Conservation (phyloP, 2,329 filamentous ascomycete genomes). For the Cladosporium sp. region DNA sequence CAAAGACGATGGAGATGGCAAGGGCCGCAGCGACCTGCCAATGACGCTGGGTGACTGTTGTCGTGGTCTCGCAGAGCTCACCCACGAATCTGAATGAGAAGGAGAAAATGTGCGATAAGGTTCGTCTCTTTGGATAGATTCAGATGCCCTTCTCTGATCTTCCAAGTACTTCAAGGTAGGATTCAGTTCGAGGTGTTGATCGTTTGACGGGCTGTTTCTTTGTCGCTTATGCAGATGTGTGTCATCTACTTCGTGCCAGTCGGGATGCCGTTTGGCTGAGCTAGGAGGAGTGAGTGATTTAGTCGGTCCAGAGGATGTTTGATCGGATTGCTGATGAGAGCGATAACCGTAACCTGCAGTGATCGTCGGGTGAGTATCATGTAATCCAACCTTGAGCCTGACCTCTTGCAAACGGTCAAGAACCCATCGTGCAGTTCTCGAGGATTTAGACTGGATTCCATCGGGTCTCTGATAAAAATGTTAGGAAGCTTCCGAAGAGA, state of each 20-base stretch:
- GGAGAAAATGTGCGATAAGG: conserved; percentile 18
- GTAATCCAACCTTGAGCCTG: conserved; percentile 16
- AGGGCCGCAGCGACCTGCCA: conserved; percentile 13
- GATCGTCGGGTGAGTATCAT: conserved; percentile 13
- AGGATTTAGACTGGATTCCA: conserved; percentile 16
- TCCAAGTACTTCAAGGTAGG: conserved; percentile 10
- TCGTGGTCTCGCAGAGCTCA: conserved; percentile 21
- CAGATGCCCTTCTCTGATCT: conserved; percentile 15
- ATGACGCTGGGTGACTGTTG: conserved; percentile 18
- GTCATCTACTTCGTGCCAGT: conserved; percentile 18
- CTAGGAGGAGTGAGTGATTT: conserved; percentile 13
- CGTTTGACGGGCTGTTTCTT: conserved; percentile 17
- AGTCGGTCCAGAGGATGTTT: not conserved
- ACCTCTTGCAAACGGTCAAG: conserved; percentile 19
- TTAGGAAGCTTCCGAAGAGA: conserved; percentile 3
- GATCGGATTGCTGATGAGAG: not conserved
- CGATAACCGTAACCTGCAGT: not conserved
- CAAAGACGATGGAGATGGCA: conserved; percentile 27
- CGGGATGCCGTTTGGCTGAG: conserved; percentile 18
- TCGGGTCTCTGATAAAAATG: conserved; percentile 15
- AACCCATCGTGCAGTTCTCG: conserved; percentile 24
- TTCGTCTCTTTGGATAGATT: conserved; percentile 4
- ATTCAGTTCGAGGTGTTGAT: conserved; percentile 8
- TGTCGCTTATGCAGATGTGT: conserved; percentile 17
- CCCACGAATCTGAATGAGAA: conserved; percentile 17